Conservation (phyloP, 768 basidiomycete species). For the Mycena olivaceomarginata region DNA sequence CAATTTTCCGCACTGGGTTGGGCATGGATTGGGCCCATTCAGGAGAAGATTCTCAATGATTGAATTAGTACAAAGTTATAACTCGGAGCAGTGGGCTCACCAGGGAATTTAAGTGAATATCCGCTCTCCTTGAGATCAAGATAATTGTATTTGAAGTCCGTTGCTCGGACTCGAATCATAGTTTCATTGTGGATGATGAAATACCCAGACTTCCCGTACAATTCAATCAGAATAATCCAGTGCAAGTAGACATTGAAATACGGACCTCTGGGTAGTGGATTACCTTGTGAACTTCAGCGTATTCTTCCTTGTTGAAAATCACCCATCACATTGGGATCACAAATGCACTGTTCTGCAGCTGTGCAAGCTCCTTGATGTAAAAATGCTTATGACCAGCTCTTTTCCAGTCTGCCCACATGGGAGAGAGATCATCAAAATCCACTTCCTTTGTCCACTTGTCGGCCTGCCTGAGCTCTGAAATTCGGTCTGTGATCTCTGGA, state of each 20-base stretch:
- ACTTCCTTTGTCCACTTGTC: too few species aligned
- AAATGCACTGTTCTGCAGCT: conserved; percentile 39
- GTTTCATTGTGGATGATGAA: conserved; percentile 5
- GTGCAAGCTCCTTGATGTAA: conserved; percentile 34
- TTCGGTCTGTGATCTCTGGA: conserved; percentile 45
- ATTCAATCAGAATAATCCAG: not conserved
- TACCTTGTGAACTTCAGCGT: not conserved
- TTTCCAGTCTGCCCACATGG: conserved; percentile 37
- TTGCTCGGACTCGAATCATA: not conserved
- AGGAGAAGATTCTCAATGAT: conserved; percentile 30
- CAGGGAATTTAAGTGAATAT: conserved; percentile 21
- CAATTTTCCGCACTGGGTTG: conserved; percentile 28
- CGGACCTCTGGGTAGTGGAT: not conserved
- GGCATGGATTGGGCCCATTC: conserved; percentile 45
- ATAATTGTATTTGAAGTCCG: conserved; percentile 17
- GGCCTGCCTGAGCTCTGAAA: conserved; percentile 27
- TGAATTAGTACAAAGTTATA: too few species aligned
- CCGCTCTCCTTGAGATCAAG: not conserved
- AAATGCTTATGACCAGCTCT: not conserved
- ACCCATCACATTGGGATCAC: too few species aligned
- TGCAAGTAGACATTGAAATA: not conserved
- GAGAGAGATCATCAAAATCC: too few species aligned
- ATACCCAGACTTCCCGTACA: not conserved
- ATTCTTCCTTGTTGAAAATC: too few species aligned
- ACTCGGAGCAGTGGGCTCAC: too few species aligned